Percentiles rank a stretch among this genome's conserved stretches.
Evolutionary conservation across 768 basidiomycete genomes (phyloP).

Genomic region (Fomitopsis serialis): DNA sequence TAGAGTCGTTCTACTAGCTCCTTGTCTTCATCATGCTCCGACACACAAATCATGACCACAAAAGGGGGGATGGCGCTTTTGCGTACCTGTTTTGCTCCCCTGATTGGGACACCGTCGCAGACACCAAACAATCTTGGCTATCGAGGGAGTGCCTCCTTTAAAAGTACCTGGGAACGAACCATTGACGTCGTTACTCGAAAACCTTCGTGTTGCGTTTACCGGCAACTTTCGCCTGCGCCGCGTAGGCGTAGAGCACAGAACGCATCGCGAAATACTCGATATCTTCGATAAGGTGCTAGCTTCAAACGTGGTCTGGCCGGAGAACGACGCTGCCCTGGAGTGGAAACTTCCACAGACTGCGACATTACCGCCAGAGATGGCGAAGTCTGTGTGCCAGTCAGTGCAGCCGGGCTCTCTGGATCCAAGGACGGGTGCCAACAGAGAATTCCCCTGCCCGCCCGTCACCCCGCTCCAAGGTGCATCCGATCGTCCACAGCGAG

Average conservation of each 20-base stretch:
- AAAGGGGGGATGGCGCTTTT: constrained; percentile 48
- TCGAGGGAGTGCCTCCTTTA: no score
- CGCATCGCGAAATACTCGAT: neutral
- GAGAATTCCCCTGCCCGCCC: no score
- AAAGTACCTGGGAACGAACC: neutral
- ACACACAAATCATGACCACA: constrained; percentile 48
- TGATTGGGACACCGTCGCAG: neutral
- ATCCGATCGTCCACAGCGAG: no score
- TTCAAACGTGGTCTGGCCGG: no score
- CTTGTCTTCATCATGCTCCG: constrained; percentile 7
- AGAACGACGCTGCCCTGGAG: no score
- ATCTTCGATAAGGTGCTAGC: no score
- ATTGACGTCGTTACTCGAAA: neutral
- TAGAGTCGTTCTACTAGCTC: constrained; percentile 11
- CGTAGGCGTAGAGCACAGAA: neutral
- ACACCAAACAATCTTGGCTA: neutral
- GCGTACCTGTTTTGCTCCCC: constrained; percentile 47
- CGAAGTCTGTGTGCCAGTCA: no score
- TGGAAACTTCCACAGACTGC: no score
- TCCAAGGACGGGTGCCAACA: no score
- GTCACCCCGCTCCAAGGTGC: no score
- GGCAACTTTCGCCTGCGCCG: neutral
- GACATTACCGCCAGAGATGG: no score
- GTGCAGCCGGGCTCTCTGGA: no score
- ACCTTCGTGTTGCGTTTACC: neutral